A percentile compares a stretch with the other conserved stretches of the same genome.
Conservation (phyloP, 202 grass and related monocot genomes). For the Panicum hallii region DNA sequence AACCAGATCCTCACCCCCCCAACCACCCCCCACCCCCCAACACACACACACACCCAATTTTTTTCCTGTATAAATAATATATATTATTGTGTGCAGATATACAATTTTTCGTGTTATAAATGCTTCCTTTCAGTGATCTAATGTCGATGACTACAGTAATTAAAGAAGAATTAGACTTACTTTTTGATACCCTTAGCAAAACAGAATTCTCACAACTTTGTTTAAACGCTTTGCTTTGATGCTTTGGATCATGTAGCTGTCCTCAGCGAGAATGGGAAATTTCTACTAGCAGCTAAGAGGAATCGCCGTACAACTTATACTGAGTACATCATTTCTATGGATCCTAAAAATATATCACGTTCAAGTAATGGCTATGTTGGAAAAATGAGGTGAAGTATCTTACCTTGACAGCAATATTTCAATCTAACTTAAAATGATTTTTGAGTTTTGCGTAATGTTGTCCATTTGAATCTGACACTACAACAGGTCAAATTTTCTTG, state of each 20-base stretch:
- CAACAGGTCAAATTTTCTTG: constrained; percentile 90
- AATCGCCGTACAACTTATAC: constrained; percentile 75
- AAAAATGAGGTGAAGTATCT: constrained; percentile 78
- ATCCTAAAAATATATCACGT: constrained; percentile 78
- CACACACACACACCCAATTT: too few species aligned
- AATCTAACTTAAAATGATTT: background rate
- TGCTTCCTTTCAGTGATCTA: background rate
- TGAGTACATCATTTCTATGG: constrained; percentile 88
- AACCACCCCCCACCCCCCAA: too few species aligned
- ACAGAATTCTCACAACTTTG: background rate
- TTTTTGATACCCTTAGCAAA: background rate
- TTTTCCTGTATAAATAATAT: too few species aligned
- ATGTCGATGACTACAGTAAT: background rate
- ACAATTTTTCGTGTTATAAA: background rate
- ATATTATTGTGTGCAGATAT: background rate
- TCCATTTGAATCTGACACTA: constrained; percentile 41
- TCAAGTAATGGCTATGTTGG: constrained; percentile 82
- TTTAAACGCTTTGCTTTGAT: constrained; percentile 27
- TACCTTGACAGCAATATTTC: background rate
- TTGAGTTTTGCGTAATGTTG: constrained; percentile 7
- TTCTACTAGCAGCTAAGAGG: constrained; percentile 89
- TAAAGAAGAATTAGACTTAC: constrained; percentile 5
- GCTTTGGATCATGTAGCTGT: constrained; percentile 66
- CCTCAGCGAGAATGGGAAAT: constrained; percentile 81
- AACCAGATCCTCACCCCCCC: background rate